Percentiles rank a stretch among this genome's conserved stretches.
Evolutionary conservation across 768 basidiomycete species (phyloP).

Genomic region (Termitomyces heimii): DNA sequence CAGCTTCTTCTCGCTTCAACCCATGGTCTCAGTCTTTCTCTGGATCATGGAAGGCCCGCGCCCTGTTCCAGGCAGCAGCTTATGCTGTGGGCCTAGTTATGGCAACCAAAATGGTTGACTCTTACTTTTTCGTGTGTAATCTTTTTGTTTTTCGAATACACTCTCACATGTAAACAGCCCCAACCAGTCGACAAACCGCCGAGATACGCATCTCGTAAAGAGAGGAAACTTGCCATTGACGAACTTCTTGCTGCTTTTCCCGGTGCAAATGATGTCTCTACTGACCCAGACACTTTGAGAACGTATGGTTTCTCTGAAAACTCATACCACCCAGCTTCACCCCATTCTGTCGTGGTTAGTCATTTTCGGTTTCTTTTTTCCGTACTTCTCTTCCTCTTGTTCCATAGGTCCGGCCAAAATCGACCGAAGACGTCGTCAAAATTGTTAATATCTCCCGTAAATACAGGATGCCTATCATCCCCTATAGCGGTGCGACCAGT

Average conservation of each 20-base stretch:
- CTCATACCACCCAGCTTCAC: slow-evolving; percentile 57
- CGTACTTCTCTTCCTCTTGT: slow-evolving; percentile 8
- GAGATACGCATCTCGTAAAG: slow-evolving; percentile 40
- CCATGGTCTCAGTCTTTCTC: slow-evolving; percentile 36
- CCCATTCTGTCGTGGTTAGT: slow-evolving; percentile 47
- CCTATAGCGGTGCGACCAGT: slow-evolving; percentile 83
- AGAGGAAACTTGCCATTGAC: slow-evolving; percentile 44
- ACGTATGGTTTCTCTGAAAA: slow-evolving; percentile 64
- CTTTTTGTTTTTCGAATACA: background rate
- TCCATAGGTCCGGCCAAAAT: slow-evolving; percentile 47
- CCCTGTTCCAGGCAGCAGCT: slow-evolving; percentile 28
- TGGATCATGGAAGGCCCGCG: slow-evolving; percentile 24
- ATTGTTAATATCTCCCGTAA: slow-evolving; percentile 73
- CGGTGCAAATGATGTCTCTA: slow-evolving; percentile 39
- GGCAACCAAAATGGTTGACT: slow-evolving; percentile 21
- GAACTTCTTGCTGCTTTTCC: slow-evolving; percentile 45
- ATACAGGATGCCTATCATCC: slow-evolving; percentile 69
- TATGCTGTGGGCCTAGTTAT: slow-evolving; percentile 31
- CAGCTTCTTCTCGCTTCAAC: slow-evolving; percentile 21
- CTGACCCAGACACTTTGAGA: slow-evolving; percentile 42
- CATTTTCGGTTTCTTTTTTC: background rate
- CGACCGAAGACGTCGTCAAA: slow-evolving; percentile 78
- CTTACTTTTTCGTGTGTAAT: slow-evolving; percentile 21
- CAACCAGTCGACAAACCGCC: slow-evolving; percentile 7
- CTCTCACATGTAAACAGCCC: slow-evolving; percentile 4